Percentiles rank a stretch among this genome's conserved stretches.
Conservation (phyloP, 805 yeast species). For the Candida coquimbonensis region DNA sequence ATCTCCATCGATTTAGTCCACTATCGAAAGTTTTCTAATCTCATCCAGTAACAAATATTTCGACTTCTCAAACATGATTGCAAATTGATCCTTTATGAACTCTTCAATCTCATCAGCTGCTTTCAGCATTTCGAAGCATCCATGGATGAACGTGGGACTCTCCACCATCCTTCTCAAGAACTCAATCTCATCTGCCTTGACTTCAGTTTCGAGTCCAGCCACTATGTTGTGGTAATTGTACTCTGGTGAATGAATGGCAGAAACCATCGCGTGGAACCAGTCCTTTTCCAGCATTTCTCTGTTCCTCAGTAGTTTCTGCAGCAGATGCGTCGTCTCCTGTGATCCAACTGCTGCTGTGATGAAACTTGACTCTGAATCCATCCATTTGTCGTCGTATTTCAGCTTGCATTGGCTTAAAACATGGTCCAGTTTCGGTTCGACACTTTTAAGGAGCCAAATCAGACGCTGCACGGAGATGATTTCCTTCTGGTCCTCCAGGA, state of each 20-base stretch:
- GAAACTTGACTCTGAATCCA: background rate
- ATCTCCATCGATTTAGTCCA: background rate
- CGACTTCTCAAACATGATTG: background rate
- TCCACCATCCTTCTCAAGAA: background rate
- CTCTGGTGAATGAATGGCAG: background rate
- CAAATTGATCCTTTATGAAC: background rate
- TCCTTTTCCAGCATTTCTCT: background rate
- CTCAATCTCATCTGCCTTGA: background rate
- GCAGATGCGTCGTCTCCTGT: background rate
- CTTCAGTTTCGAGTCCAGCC: background rate
- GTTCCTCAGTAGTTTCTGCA: background rate
- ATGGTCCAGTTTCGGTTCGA: slow-evolving; percentile 4
- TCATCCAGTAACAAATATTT: background rate
- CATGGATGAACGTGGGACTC: background rate
- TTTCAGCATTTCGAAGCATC: background rate
- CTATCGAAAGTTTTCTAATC: too few species aligned
- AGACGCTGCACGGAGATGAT: slow-evolving; percentile 5
- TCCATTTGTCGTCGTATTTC: background rate
- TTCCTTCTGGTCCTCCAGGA: slow-evolving; percentile 1
- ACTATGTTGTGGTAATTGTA: background rate
- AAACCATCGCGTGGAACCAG: background rate
- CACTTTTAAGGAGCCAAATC: slow-evolving; percentile 9
- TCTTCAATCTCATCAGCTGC: background rate
- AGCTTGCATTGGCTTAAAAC: background rate
- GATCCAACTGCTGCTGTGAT: background rate